Evolutionary conservation across 1,139 yeast genomes (phyloP).

Genomic region (Nakaseomyces uthaithaninus): DNA sequence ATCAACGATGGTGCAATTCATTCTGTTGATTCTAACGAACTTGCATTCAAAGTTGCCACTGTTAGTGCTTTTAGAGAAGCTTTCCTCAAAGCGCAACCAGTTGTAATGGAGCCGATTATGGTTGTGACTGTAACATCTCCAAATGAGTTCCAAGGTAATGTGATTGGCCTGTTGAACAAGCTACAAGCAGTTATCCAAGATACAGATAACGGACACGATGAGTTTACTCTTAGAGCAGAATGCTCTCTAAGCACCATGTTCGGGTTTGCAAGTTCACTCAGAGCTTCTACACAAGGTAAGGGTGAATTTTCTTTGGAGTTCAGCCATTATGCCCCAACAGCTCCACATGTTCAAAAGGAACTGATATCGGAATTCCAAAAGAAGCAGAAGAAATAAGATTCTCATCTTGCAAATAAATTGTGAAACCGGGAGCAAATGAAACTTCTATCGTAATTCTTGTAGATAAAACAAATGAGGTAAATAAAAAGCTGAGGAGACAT

Average conservation of each 20-base stretch:
- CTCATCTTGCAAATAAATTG: background rate
- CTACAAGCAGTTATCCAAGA: conserved; percentile 88
- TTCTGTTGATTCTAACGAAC: conserved; percentile 92
- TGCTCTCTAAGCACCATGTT: conserved; percentile 93
- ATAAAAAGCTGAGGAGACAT: too few relatives aligned
- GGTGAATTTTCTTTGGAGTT: conserved; percentile 97
- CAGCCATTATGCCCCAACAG: conserved; percentile 82
- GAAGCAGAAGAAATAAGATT: conserved; percentile 34
- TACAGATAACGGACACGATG: conserved; percentile 90
- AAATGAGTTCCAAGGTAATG: conserved; percentile 88
- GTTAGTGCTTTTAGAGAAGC: conserved; percentile 89
- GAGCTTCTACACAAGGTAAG: conserved; percentile 98
- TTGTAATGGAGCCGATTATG: conserved; percentile 94
- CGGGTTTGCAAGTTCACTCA: conserved; percentile 88
- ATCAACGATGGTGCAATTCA: conserved; percentile 97
- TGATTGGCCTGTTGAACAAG: conserved; percentile 86
- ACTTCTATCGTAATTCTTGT: too few relatives aligned
- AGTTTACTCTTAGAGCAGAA: conserved; percentile 87
- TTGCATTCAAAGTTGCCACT: conserved; percentile 90
- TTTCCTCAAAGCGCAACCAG: conserved; percentile 75
- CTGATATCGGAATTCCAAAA: conserved; percentile 77
- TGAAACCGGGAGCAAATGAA: too few relatives aligned
- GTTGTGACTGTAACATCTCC: conserved; percentile 89
- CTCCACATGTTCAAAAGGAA: conserved; percentile 85
- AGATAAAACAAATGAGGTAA: too few relatives aligned